Base-by-base conservation (phyloP, 495 filamentous ascomycete species). In the Lasiosphaeria ovina region DNA sequence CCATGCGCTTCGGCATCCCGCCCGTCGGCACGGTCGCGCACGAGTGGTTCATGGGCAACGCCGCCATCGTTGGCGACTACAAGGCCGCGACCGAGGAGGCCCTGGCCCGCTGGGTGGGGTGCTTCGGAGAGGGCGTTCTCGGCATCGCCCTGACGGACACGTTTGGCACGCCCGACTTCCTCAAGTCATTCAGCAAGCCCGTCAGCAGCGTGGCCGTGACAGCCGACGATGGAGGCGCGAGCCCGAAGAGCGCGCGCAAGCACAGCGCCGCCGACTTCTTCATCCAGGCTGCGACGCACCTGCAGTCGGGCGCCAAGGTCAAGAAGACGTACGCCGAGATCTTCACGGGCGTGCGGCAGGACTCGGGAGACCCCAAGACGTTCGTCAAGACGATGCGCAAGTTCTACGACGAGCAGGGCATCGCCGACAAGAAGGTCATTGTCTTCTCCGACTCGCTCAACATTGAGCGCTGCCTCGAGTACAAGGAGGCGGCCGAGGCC, bases 11-110 rank as follows among this genome's bases (percentile, higher is more conserved):
- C 71, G 84, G 83, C 24, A 82, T 94, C 34, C 75, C 83, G 7
- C 90, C 93, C 0, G 85, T 98, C 17, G 94, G 94, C 14, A 98
- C 94, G 3, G 93, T 98, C 1, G 94, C 95, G 0, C 94, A 98
- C 63, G 94, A 98, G 75, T 98, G 95, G 95, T 97, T 96, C 76
- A 98, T 98, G 94, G 91, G 90, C 45, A 91, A 96, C 55, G 94
- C 94, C 14, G 93, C 94, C 38, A 89, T 97, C 66, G 93, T 89
- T 3, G 81, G 89, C 57, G 85, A 97, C 74, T 98, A 98, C 66
- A 76, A 80, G 62, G 81, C 82, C 54, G 91, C 95, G 6, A 96
- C 91, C 58, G 91, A 93, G 71, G 81, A 87, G 59, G 91, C 89
- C 0, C 76, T 98, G 67, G 75, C 82, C 52, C 90, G 92, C 69